Evolutionary conservation across 495 filamentous ascomycete genomes (phyloP).

Genomic region (Lophiostoma macrostomum): DNA sequence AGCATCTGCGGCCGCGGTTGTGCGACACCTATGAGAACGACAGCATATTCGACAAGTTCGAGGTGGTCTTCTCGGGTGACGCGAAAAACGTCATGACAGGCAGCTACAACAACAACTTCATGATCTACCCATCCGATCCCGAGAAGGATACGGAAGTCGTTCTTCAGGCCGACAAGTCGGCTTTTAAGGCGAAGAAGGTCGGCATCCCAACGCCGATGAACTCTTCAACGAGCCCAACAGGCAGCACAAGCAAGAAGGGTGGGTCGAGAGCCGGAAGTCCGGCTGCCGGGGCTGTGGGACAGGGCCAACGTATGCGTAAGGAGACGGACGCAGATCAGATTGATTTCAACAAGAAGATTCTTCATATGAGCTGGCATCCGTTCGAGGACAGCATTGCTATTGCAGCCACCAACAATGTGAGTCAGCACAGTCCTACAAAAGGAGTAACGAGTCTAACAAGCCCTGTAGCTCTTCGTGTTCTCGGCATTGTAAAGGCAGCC

Average conservation of each 20-base stretch:
- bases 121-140: constrained; percentile 97
- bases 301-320: constrained; percentile 93
- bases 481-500: constrained; percentile 72
- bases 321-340: constrained; percentile 99
- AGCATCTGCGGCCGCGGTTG: constrained; percentile 88
- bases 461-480: constrained; percentile 88
- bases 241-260: constrained; percentile 65
- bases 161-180: constrained; percentile 95
- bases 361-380: constrained; percentile 99
- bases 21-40: constrained; percentile 99
- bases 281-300: constrained; percentile 68
- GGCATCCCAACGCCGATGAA: constrained; percentile 97
- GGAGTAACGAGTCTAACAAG: constrained; percentile 11
- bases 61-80: constrained; percentile 97
- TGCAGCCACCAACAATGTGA: constrained; percentile 98
- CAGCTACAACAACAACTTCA: constrained; percentile 99
- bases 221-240: constrained; percentile 65
- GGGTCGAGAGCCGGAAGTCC: constrained; percentile 86
- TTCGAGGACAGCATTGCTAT: constrained; percentile 99
- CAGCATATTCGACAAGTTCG: constrained; percentile 99
- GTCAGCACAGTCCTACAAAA: constrained; percentile 42
- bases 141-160: constrained; percentile 96
- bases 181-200: constrained; percentile 99
- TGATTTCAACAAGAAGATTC: constrained; percentile 99
- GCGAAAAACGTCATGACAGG: constrained; percentile 99